Percentiles rank a stretch among this genome's conserved stretches.
These are phyloP conservation scores for Protea cynaroides DNA, from an alignment of 164 flowering plant genomes.

Conservation along the genomic window DNA sequence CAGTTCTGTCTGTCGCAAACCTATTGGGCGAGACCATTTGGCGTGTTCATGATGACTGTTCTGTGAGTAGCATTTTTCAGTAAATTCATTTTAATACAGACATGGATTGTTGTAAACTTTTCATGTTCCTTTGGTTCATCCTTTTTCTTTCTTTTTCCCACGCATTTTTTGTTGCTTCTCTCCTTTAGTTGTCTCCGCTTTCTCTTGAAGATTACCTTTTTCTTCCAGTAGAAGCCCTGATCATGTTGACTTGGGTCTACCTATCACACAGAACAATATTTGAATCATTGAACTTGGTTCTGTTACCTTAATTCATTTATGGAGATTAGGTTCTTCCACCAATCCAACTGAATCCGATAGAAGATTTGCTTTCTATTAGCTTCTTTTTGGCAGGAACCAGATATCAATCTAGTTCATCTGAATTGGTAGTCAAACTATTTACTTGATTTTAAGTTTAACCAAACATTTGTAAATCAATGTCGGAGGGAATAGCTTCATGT, in stretches of 20 bases:
- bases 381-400: constrained; percentile 4
- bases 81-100: constrained; percentile 13
- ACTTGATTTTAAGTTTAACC: neutral
- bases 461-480: neutral
- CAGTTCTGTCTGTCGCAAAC: constrained; percentile 80
- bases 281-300: neutral
- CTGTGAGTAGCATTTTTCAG: constrained; percentile 74
- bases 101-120: neutral
- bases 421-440: neutral
- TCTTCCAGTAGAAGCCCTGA: neutral
- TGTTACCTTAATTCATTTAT: neutral
- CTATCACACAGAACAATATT: neutral
- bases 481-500: constrained; percentile 22
- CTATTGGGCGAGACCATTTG: constrained; percentile 86
- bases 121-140: neutral
- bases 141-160: neutral
- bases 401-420: neutral
- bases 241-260: neutral
- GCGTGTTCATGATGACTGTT: constrained; percentile 96
- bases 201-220: neutral
- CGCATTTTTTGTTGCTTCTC: constrained; percentile 6
- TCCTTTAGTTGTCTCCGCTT: neutral
- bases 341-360: neutral
- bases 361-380: constrained; percentile 2
- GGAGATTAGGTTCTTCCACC: neutral